Base-by-base conservation (phyloP, 352 stramenopile genomes). In the Thraustochytrium striatum region DNA sequence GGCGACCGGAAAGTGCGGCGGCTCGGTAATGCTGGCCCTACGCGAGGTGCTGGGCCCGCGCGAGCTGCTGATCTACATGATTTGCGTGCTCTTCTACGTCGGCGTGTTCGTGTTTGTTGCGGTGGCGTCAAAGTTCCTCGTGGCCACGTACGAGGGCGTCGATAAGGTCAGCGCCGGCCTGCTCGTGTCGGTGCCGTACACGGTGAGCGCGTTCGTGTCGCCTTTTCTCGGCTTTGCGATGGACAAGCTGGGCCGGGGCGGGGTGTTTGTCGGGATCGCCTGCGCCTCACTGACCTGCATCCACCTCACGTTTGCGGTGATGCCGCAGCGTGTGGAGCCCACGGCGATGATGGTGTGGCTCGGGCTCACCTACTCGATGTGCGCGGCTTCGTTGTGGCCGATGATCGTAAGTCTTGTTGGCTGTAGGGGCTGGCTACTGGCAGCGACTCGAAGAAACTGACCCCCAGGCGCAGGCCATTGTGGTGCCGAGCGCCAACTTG, bases 401-500 rank as follows among this genome's bases (percentile, higher is more conserved):
- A 75, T 75, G 65, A 75, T 75, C 36, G 62, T 73, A 73, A 73
- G 62, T 73, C 44, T 73, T n/a, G n/a, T 0, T n/a, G n/a, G n/a
- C n/a, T n/a, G n/a, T n/a, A 25, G n/a, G 1, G 11, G 7, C 8
- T 36, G 1, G 13, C 53, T 73, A n/a, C 35, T 19, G 19, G 25
- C 19, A 21, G 58, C 32, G 3, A 52, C n/a, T 19, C 19, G 58
- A 21, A 47, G 39, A 3, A 52, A n/a, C n/a, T 19, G 19, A 38
- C 32, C 28, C 25, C 25, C 16, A 55, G 16, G 25, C 47, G 19
- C 28, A 73, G 62, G 65, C 65, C 36, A 30, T 75, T 5, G 65
- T 75, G 7, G 65, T 75, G 1, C 41, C 58, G 36, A 61, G 41
- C 44, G 68, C 41, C 41, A 55, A 50, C 35, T 61, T 75, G 11